phyloP scores from a whole-genome alignment of 164 flowering plant genomes.

The Brasenia schreberi region DNA sequence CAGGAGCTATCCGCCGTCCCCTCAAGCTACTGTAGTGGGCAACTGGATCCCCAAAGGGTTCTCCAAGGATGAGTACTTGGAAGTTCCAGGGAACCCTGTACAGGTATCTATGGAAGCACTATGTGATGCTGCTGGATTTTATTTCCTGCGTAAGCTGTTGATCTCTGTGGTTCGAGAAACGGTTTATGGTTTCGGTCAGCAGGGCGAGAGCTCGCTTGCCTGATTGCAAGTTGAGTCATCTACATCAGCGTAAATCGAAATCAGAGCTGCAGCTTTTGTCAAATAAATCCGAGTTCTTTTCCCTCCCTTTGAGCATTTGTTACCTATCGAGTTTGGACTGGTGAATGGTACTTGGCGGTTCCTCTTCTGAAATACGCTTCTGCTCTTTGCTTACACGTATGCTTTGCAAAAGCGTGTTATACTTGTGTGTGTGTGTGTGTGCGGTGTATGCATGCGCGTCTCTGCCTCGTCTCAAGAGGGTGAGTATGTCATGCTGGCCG shows the following conservation, averaged over 20 bases:
- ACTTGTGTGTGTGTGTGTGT: too few relatives aligned
- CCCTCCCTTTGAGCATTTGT: background rate
- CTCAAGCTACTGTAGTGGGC: slow-evolving; percentile 73
- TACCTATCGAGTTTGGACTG: background rate
- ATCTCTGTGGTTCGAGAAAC: background rate
- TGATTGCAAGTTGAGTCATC: background rate
- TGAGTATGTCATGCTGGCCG: too few relatives aligned
- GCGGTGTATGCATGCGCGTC: too few relatives aligned
- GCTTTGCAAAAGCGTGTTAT: background rate
- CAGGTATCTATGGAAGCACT: slow-evolving; percentile 20
- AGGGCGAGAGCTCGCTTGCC: background rate
- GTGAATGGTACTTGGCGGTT: background rate
- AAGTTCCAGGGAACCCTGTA: slow-evolving; percentile 19
- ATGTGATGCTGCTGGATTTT: background rate
- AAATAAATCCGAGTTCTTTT: background rate
- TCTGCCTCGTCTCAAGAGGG: too few relatives aligned
- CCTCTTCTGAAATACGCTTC: background rate
- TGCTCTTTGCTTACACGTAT: background rate
- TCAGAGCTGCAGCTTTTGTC: background rate
- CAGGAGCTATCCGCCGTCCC: slow-evolving; percentile 68
- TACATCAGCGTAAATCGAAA: background rate
- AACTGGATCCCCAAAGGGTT: slow-evolving; percentile 65
- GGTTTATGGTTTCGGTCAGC: background rate
- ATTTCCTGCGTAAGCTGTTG: background rate
- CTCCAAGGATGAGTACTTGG: slow-evolving; percentile 23